These are phyloP conservation scores for Diaporthe australafricana DNA, from an alignment of 2,329 filamentous ascomycete species.

Conservation along the genomic window DNA sequence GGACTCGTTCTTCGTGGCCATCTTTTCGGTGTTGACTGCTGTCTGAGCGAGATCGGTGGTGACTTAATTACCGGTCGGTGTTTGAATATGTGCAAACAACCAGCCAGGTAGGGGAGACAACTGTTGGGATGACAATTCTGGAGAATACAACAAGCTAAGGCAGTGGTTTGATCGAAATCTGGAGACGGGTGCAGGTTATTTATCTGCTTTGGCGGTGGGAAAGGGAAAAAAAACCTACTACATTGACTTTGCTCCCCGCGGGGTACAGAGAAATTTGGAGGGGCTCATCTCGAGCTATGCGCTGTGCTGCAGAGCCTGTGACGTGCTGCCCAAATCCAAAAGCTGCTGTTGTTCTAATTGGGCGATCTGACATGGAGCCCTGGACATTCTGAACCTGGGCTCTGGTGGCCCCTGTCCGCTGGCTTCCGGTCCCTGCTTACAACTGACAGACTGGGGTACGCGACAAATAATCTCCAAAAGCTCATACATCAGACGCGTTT, in stretches of 20 bases:
- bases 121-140: slow-evolving; percentile 8
- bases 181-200: slow-evolving; percentile 4
- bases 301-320: slow-evolving; percentile 32
- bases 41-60: slow-evolving; percentile 14
- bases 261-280: slow-evolving; percentile 36
- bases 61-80: not conserved
- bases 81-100: slow-evolving; percentile 3
- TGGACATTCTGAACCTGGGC: not conserved
- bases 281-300: slow-evolving; percentile 23
- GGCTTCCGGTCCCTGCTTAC: not conserved
- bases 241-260: slow-evolving; percentile 24
- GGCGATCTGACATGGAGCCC: not conserved
- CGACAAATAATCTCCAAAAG: slow-evolving; percentile 9
- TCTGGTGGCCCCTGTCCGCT: not conserved
- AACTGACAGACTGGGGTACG: slow-evolving; percentile 13
- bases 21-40: not conserved
- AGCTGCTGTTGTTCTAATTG: slow-evolving; percentile 9
- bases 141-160: slow-evolving; percentile 7
- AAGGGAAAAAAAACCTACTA: not conserved
- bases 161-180: not conserved
- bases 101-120: slow-evolving; percentile 7
- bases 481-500: slow-evolving; percentile 15
- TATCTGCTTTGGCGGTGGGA: slow-evolving; percentile 14
- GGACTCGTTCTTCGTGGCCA: slow-evolving; percentile 46
- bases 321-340: slow-evolving; percentile 27